Conservation (phyloP, 129 eudicot species). For the Flaveria brownii region DNA sequence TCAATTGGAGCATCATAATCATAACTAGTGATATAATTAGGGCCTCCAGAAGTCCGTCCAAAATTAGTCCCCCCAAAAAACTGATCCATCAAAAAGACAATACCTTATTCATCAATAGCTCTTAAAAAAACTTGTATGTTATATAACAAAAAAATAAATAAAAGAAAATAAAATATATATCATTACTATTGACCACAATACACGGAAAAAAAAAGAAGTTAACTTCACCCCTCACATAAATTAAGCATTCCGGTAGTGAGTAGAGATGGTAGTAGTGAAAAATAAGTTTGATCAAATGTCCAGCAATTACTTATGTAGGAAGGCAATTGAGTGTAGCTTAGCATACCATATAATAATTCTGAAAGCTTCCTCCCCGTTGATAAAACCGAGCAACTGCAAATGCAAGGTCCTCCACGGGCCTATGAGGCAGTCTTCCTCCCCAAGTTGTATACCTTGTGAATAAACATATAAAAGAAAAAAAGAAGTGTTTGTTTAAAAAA, state of each 20-base stretch:
- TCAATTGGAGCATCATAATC: constrained; percentile 99
- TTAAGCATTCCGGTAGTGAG: constrained; percentile 17
- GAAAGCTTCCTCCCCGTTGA: constrained; percentile 97
- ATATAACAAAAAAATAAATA: constrained; percentile 5
- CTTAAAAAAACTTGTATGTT: not conserved
- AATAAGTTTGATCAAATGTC: not conserved
- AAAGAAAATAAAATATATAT: not conserved
- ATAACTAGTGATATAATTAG: constrained; percentile 84
- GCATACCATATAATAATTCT: constrained; percentile 91
- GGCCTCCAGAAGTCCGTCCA: constrained; percentile 94
- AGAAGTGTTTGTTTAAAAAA: not conserved
- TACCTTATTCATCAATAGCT: constrained; percentile 21
- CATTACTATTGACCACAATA: not conserved
- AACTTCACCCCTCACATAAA: not conserved
- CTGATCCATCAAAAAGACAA: constrained; percentile 49
- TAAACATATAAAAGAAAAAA: not conserved
- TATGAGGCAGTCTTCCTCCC: constrained; percentile 92
- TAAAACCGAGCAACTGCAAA: constrained; percentile 99
- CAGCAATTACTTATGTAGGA: constrained; percentile 11
- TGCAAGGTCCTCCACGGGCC: constrained; percentile 91
- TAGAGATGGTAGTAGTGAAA: constrained; percentile 16
- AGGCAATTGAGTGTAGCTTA: constrained; percentile 22
- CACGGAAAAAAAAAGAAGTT: constrained; percentile 4
- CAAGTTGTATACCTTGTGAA: constrained; percentile 75
- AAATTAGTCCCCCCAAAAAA: constrained; percentile 98